A percentile compares a stretch with the other conserved stretches of the same genome.
phyloP scores from a whole-genome alignment of 768 basidiomycete species.

The Paxillus rubicundulus region DNA sequence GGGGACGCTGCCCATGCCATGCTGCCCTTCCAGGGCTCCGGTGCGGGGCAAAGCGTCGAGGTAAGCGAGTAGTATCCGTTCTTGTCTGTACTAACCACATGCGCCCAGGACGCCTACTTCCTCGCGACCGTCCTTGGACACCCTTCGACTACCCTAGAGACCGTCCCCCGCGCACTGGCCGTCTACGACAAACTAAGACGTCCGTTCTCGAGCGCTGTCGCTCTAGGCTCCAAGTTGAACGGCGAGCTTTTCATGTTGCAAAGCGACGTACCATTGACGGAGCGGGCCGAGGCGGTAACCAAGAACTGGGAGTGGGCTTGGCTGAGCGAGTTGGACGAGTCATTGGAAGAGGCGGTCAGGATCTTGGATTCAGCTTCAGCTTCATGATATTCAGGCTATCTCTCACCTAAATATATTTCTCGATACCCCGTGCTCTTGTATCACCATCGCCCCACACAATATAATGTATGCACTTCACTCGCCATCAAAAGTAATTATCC shows the following conservation, averaged over 20 bases:
- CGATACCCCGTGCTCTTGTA: not conserved
- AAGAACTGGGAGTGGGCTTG: conserved; percentile 59
- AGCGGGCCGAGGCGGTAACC: conserved; percentile 41
- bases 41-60: conserved; percentile 45
- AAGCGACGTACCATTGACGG: conserved; percentile 30
- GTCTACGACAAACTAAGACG: conserved; percentile 52
- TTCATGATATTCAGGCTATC: too few relatives aligned
- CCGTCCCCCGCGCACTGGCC: conserved; percentile 39
- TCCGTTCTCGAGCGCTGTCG: conserved; percentile 41
- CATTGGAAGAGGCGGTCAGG: conserved; percentile 15
- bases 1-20: conserved; percentile 45
- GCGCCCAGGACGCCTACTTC: conserved; percentile 34
- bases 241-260: conserved; percentile 19
- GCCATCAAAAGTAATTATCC: conserved; percentile 6
- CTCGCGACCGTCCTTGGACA: conserved; percentile 45
- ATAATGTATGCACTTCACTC: too few relatives aligned
- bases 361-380: conserved; percentile 9
- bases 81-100: not conserved
- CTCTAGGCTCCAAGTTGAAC: conserved; percentile 20
- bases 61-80: conserved; percentile 22
- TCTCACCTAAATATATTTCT: too few relatives aligned
- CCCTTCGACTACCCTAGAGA: conserved; percentile 30
- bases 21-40: conserved; percentile 43
- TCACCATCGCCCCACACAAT: not conserved
- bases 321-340: conserved; percentile 21